A percentile compares a stretch with the other conserved stretches of the same genome.
phyloP scores from a whole-genome alignment of 495 filamentous ascomycete genomes.

The Penicillium bovifimosum region DNA sequence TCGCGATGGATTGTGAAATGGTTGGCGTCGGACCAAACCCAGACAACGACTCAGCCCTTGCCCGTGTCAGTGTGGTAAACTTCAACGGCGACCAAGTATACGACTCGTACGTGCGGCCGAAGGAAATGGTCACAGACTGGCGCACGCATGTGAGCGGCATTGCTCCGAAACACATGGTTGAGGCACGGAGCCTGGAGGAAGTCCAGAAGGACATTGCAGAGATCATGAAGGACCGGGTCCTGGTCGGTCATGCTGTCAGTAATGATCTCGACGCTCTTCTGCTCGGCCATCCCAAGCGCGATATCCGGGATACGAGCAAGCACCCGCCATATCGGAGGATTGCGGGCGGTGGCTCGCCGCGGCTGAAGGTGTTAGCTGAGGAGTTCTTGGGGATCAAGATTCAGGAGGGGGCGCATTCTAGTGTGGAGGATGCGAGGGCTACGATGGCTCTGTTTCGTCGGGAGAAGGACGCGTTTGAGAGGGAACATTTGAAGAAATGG shows the following conservation, averaged over 20 bases:
- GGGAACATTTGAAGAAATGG: conserved; percentile 63
- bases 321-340: conserved; percentile 67
- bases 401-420: conserved; percentile 67
- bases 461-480: conserved; percentile 78
- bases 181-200: conserved; percentile 62
- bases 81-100: conserved; percentile 87
- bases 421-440: conserved; percentile 83
- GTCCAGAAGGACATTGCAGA: conserved; percentile 67
- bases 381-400: conserved; percentile 80
- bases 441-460: conserved; percentile 81
- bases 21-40: conserved; percentile 74
- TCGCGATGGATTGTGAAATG: conserved; percentile 97
- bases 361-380: conserved; percentile 66
- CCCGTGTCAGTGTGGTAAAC: conserved; percentile 82
- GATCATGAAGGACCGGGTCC: conserved; percentile 66
- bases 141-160: conserved; percentile 81
- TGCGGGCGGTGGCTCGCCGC: conserved; percentile 71
- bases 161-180: conserved; percentile 59
- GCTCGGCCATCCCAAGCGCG: conserved; percentile 66
- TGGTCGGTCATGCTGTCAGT: conserved; percentile 86
- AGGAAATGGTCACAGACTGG: conserved; percentile 78
- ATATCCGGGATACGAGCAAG: conserved; percentile 80
- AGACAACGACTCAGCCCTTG: conserved; percentile 64
- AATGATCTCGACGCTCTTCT: conserved; percentile 77
- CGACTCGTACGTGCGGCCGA: conserved; percentile 81